Conservation (phyloP, 805 yeast species). For the Tetrapisispora arboricola region DNA sequence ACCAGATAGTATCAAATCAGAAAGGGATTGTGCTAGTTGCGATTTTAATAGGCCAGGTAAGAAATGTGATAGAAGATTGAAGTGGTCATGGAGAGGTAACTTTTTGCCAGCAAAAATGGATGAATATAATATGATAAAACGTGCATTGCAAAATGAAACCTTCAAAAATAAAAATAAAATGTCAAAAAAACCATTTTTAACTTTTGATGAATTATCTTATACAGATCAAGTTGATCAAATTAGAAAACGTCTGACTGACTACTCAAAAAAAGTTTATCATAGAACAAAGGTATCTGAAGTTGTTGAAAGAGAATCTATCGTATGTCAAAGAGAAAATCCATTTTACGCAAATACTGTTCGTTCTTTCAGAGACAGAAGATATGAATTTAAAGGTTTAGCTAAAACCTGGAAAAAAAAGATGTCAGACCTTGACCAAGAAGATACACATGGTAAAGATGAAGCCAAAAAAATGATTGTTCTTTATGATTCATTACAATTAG, state of each 20-base stretch:
- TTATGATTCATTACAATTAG: conserved; percentile 90
- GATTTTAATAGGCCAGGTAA: conserved; percentile 95
- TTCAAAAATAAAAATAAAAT: conserved; percentile 54
- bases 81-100: conserved; percentile 99
- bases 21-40: conserved; percentile 93
- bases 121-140: conserved; percentile 82
- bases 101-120: conserved; percentile 82
- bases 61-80: conserved; percentile 77
- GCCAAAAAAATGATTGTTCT: conserved; percentile 89
- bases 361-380: conserved; percentile 89
- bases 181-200: conserved; percentile 46
- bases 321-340: conserved; percentile 96
- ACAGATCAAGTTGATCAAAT: conserved; percentile 67
- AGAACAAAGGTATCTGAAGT: conserved; percentile 73
- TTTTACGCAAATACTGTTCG: conserved; percentile 92
- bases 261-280: conserved; percentile 77
- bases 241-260: conserved; percentile 71
- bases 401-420: conserved; percentile 88
- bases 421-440: conserved; percentile 41
- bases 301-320: conserved; percentile 81
- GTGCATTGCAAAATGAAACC: conserved; percentile 68
- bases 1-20: conserved; percentile 94
- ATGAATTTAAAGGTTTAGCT: conserved; percentile 87
- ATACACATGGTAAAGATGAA: conserved; percentile 64
- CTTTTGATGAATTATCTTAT: conserved; percentile 68